Base-by-base conservation (phyloP, 805 yeast genomes). In the Yarrowia keelungensis region DNA sequence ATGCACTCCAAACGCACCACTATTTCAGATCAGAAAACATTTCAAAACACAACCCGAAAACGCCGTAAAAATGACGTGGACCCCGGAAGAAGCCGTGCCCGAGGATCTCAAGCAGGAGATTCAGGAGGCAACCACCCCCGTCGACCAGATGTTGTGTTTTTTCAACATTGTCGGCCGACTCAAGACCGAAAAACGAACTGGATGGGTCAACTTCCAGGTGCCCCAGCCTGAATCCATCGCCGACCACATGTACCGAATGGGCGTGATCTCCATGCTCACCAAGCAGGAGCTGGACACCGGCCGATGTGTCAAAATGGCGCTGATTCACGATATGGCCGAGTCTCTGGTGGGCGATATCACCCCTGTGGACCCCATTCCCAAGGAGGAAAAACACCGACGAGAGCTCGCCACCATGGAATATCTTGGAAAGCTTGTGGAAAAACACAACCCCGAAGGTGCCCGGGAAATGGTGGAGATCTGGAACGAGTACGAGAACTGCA, bases 171-270 rank as follows among this genome's bases (percentile, higher is more conserved):
- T 91, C 0, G 84, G 89, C 61, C 82, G 87, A 42, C 82, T 94
- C 73, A 94, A 94, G 78, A 81, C 86, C 3, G 94, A 91, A 75
- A 87, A 84, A 73, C 84, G 99, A 76, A 95, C 99, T 0, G 99
- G 99, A 1, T 94, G 98, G 98, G 79, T 94, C 22, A 94, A 92
- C 76, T 86, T 86, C 74, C 83, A 85, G 8, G 76, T 81, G 19
- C 81, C 82, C 1, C 73, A 81, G 26, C 87, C 88, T 2, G 75
- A 92, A 77, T 86, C 90, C 66, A 92, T 92, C 67, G 85, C 91
- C n/a, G 98, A 93, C 79, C 98, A 94, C 78, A 93, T 93, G 97
- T 94, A 93, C 76, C 83, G 99, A 69, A 93, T 94, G 97, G 87
- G 92, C 7, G 81, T 93, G 19, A 86, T 92, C 53, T 83, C 94